Evolutionary conservation across 2,329 filamentous ascomycete genomes (phyloP).

Genomic region (Didymella glomerata): DNA sequence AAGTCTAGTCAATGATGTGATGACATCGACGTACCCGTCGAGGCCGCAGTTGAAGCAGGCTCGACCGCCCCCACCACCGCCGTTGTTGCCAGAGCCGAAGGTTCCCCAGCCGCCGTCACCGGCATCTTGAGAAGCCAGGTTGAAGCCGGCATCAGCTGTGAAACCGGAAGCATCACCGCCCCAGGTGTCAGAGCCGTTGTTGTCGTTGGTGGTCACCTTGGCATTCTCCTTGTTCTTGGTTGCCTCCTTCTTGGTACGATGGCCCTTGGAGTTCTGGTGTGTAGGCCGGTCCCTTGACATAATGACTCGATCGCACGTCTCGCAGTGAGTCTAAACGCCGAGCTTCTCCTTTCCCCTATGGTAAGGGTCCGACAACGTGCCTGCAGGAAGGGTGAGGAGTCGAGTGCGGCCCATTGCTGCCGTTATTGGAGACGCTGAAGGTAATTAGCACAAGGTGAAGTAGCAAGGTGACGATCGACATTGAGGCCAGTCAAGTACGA

Average conservation of each 20-base stretch:
- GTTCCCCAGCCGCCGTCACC: slow-evolving; percentile 49
- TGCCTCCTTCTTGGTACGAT: slow-evolving; percentile 33
- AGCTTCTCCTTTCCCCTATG: slow-evolving; percentile 30
- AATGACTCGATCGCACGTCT: slow-evolving; percentile 44
- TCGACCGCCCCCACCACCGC: no score
- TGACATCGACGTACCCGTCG: no score
- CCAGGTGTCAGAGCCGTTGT: slow-evolving; percentile 11
- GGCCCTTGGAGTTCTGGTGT: slow-evolving; percentile 47
- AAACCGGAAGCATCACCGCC: slow-evolving; percentile 22
- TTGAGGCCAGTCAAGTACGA: slow-evolving; percentile 14
- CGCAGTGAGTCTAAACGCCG: slow-evolving; percentile 37
- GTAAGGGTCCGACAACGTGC: slow-evolving; percentile 38
- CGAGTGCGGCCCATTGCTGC: slow-evolving; percentile 7
- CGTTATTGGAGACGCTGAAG: slow-evolving; percentile 19
- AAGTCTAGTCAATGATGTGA: no score
- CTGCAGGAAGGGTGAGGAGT: slow-evolving; percentile 5
- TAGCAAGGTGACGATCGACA: neutral
- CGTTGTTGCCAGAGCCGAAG: neutral
- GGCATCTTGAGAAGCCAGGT: slow-evolving; percentile 47
- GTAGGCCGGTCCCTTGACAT: slow-evolving; percentile 42
- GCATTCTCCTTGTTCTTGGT: slow-evolving; percentile 33
- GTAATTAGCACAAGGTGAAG: slow-evolving; percentile 14
- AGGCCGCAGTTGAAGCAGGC: no score
- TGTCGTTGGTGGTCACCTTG: slow-evolving; percentile 8
- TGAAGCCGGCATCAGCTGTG: slow-evolving; percentile 14